Evolutionary conservation across 2,329 filamentous ascomycete genomes (phyloP), one percentile per base, ranked within the genome.

Genomic region (Cryoendolithus antarcticus): DNA sequence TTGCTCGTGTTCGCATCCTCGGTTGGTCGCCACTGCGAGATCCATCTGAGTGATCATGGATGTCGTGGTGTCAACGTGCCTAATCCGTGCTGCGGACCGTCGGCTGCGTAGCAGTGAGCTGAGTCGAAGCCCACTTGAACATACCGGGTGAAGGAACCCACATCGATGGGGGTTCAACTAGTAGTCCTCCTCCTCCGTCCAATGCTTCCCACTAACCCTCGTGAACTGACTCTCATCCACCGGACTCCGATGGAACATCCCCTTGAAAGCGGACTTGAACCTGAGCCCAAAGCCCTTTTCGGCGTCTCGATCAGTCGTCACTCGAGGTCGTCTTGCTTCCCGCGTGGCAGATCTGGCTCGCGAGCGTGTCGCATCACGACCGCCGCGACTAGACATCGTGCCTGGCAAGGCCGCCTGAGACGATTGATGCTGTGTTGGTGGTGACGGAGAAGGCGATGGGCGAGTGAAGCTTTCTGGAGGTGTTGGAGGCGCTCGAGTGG

Each of bases 201-300:
- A 58, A 32, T 58, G 55, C 7, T 47, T 42, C 33, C 53, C 52
- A 0, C 43, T 44, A 9, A 57, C 54, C 4, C 39, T 40, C 32
- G 53, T 51, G 9, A 48, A 48, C 2, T 48, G 33, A 5, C 35
- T 40, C 9, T 55, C 47, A 24, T 57, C 49, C 6, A 54, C 37
- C 1, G 47, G 44, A 2, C 52, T 44, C 12, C 41, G 42, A 15
- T 45, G 49, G 43, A 58, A 58, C 9, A 56, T 47, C 6, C 45
- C 48, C 24, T 44, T 52, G 29, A 55, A 46, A 2, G 44, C 49
- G 5, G 37, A 38, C 31, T 45, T 50, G 37, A 54, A 45, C 2
- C 53, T 44, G 30, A 43, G 35, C 3, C 48, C 47, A n/a, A 53
- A 33, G 11, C 35, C 35, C 10, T 9, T 10, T 11, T 38, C 29